Conservation (phyloP, 805 yeast genomes). For the Barnettozyma californica region DNA sequence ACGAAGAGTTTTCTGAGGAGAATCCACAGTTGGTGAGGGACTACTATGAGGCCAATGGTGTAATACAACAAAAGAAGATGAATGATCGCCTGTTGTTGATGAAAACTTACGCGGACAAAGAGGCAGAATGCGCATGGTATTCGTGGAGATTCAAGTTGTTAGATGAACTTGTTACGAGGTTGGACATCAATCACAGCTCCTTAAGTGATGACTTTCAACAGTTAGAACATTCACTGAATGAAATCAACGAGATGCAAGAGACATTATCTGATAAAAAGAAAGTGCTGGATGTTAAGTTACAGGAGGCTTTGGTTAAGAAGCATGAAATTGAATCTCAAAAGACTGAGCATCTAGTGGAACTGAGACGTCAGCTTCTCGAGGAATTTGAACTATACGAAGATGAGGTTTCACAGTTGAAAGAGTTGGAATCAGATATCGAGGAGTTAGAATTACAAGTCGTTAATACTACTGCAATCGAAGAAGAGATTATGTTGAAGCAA, state of each 20-base stretch:
- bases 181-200: slow-evolving; percentile 11
- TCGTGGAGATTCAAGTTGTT: slow-evolving; percentile 23
- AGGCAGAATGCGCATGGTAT: slow-evolving; percentile 23
- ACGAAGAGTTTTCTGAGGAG: slow-evolving; percentile 22
- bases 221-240: slow-evolving; percentile 1
- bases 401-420: slow-evolving; percentile 3
- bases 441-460: slow-evolving; percentile 7
- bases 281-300: not conserved
- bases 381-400: slow-evolving; percentile 5
- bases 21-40: slow-evolving; percentile 25
- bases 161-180: slow-evolving; percentile 19
- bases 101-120: slow-evolving; percentile 24
- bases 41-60: slow-evolving; percentile 18
- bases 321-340: slow-evolving; percentile 14
- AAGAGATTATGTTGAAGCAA: slow-evolving; percentile 13
- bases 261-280: not conserved
- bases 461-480: slow-evolving; percentile 17
- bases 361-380: slow-evolving; percentile 11
- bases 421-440: slow-evolving; percentile 10
- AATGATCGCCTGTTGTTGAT: slow-evolving; percentile 21
- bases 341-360: slow-evolving; percentile 8
- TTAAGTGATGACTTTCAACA: slow-evolving; percentile 11
- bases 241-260: slow-evolving; percentile 6
- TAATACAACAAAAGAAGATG: slow-evolving; percentile 21
- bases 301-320: slow-evolving; percentile 7